These are phyloP conservation scores for Pseudopediastrum boryanum DNA, from an alignment of 139 green algal genomes.

Conservation along the genomic window DNA sequence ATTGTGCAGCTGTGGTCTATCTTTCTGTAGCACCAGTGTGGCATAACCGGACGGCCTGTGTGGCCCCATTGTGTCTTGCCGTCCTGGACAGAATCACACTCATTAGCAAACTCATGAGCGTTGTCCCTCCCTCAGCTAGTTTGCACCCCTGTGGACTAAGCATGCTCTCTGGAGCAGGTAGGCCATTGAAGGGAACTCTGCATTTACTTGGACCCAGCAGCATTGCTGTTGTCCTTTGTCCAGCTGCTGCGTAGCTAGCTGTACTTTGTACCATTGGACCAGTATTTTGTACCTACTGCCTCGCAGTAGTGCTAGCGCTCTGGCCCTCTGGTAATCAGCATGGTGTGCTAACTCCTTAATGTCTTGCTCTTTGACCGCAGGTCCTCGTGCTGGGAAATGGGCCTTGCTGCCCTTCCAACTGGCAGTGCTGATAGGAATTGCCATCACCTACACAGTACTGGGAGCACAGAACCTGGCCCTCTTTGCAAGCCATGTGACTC, in stretches of 20 bases:
- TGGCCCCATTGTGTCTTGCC: not conserved
- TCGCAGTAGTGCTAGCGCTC: not conserved
- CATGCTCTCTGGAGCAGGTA: no score
- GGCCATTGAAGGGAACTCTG: no score
- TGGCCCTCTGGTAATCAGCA: not conserved
- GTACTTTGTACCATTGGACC: no score
- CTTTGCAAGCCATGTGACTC: not conserved
- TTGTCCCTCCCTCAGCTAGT: no score
- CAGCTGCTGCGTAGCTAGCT: no score
- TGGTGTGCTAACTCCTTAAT: not conserved
- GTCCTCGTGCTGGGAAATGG: not conserved
- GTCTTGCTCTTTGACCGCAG: no score
- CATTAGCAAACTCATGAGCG: no score
- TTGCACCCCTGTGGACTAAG: no score
- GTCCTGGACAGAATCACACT: not conserved
- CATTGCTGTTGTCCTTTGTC: no score
- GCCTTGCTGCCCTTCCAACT: slow-evolving; percentile 25
- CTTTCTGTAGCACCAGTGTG: not conserved
- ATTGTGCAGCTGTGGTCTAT: not conserved
- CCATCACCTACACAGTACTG: slow-evolving; percentile 25
- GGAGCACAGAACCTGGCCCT: slow-evolving; percentile 6
- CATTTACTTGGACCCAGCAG: no score
- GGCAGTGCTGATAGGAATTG: slow-evolving; percentile 14
- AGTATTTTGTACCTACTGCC: no score
- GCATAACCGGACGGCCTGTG: not conserved